These are phyloP conservation scores for Solanum hybrid DNA, from an alignment of 305 asterid genomes.

Conservation along the genomic window DNA sequence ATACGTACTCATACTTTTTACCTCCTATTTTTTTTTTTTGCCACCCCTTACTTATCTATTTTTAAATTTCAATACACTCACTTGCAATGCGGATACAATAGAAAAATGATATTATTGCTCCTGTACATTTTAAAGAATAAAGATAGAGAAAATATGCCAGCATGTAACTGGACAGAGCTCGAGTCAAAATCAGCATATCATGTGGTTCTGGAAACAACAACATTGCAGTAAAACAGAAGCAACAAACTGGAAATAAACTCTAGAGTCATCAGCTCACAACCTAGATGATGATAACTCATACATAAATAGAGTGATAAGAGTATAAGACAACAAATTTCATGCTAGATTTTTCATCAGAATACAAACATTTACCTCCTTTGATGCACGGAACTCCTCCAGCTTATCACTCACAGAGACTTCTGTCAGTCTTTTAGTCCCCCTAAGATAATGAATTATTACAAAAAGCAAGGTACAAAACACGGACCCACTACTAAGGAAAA, in stretches of 20 bases:
- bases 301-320: neutral
- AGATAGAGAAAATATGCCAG: neutral
- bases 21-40: neutral
- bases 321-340: neutral
- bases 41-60: neutral
- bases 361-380: slow-evolving; percentile 63
- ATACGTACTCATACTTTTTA: neutral
- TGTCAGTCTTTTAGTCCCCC: slow-evolving; percentile 47
- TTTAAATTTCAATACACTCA: neutral
- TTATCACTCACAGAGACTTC: slow-evolving; percentile 88
- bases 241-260: neutral
- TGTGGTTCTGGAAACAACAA: neutral
- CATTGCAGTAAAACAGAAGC: neutral
- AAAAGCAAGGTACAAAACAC: neutral
- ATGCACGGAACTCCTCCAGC: slow-evolving; percentile 92
- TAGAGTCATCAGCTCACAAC: neutral
- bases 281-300: neutral
- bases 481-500: neutral
- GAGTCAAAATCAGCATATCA: neutral
- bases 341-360: neutral
- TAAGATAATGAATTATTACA: slow-evolving; percentile 15
- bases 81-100: neutral
- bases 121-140: too few relatives aligned
- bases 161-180: neutral
- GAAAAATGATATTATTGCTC: neutral